Evolutionary conservation across 495 filamentous ascomycete genomes (phyloP).

Genomic region (Entonaema liquescens): DNA sequence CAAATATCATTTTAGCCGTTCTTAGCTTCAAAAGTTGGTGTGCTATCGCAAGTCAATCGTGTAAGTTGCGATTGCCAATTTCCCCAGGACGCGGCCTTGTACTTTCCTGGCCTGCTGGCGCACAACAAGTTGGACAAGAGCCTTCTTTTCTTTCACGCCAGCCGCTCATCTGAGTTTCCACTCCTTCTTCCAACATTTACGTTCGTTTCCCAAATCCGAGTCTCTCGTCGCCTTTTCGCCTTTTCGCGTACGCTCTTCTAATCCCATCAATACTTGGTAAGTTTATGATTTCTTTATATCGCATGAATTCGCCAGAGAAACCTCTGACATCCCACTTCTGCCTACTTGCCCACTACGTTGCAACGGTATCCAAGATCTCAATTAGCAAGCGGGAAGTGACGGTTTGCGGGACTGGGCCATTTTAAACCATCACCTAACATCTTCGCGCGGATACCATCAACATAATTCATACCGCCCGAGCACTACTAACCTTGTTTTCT

Average conservation of each 20-base stretch:
- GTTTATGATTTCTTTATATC: neutral
- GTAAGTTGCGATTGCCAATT: constrained; percentile 26
- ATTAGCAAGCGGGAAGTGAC: constrained; percentile 7
- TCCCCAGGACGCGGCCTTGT: constrained; percentile 28
- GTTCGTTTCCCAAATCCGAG: constrained; percentile 21
- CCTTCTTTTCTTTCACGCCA: constrained; percentile 24
- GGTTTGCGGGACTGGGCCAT: constrained; percentile 1
- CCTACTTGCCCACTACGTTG: constrained; percentile 9
- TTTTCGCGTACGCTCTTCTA: constrained; percentile 34
- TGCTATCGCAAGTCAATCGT: constrained; percentile 17
- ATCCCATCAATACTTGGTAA: constrained; percentile 31
- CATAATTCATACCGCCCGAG: constrained; percentile 8
- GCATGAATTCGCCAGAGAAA: neutral
- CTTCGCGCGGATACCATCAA: neutral
- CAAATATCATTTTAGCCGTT: constrained; percentile 21
- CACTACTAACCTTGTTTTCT: constrained; percentile 15
- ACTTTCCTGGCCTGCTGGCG: constrained; percentile 15
- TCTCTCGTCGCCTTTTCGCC: constrained; percentile 23
- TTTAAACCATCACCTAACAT: neutral
- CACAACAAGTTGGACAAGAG: constrained; percentile 8
- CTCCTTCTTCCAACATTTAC: constrained; percentile 23
- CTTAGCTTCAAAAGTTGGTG: constrained; percentile 5
- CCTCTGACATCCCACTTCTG: constrained; percentile 1
- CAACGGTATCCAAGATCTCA: constrained; percentile 5
- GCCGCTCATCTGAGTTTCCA: constrained; percentile 23